phyloP scores from a whole-genome alignment of 352 stramenopile genomes.

The Phytopythium oedochilum region DNA sequence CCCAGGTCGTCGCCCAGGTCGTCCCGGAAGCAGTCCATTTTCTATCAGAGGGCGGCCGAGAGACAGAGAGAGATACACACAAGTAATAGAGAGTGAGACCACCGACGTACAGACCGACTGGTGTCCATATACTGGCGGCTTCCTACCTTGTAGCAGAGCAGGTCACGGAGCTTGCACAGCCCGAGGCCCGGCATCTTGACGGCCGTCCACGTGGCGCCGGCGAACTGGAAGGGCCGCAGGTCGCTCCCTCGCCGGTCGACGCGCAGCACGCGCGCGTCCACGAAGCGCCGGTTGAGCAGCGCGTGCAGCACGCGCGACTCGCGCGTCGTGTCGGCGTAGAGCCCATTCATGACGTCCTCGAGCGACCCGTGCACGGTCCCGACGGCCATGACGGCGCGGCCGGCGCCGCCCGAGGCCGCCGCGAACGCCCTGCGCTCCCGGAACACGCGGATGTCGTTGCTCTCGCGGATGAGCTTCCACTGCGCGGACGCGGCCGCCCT shows the following conservation, averaged over 20 bases:
- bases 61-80: too few relatives aligned
- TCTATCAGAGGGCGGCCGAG: constrained; percentile 22
- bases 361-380: constrained; percentile 61
- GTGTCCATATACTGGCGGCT: not conserved
- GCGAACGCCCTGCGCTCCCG: constrained; percentile 26
- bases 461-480: constrained; percentile 68
- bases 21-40: constrained; percentile 58
- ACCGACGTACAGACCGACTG: too few relatives aligned
- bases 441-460: constrained; percentile 59
- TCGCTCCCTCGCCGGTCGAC: constrained; percentile 62
- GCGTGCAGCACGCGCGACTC: constrained; percentile 56
- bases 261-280: constrained; percentile 60
- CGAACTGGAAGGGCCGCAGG: constrained; percentile 61
- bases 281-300: constrained; percentile 46
- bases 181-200: constrained; percentile 48
- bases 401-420: not conserved
- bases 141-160: constrained; percentile 66
- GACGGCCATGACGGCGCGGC: constrained; percentile 42
- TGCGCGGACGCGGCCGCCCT: constrained; percentile 15
- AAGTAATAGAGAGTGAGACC: too few relatives aligned
- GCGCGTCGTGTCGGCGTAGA: constrained; percentile 73
- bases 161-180: constrained; percentile 61
- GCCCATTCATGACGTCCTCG: constrained; percentile 66
- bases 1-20: constrained; percentile 62
- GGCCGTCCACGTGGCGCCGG: constrained; percentile 67